These are phyloP conservation scores for Globisporangium nunn DNA, from an alignment of 352 stramenopile species.

Conservation along the genomic window DNA sequence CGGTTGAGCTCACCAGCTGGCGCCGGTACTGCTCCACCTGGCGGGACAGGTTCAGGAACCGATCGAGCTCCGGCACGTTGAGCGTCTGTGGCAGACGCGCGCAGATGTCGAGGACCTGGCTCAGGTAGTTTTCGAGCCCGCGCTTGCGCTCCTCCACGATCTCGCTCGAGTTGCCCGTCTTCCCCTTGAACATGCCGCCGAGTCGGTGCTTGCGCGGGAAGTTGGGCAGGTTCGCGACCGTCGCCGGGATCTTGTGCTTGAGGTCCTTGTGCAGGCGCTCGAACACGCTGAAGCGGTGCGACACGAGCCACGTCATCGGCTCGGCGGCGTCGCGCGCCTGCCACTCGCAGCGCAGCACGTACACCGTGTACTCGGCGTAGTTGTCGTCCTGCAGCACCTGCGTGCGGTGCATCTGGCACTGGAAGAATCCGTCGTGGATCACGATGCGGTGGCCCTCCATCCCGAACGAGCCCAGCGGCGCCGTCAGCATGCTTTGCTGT, in stretches of 20 bases:
- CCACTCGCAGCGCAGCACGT: conserved; percentile 82
- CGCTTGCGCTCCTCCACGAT: conserved; percentile 84
- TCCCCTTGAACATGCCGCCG: conserved; percentile 74
- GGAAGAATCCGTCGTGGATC: conserved; percentile 84
- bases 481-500: conserved; percentile 52
- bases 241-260: conserved; percentile 66
- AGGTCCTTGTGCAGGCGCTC: conserved; percentile 68
- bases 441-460: conserved; percentile 72
- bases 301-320: conserved; percentile 59
- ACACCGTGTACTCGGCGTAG: conserved; percentile 86
- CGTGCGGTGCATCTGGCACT: conserved; percentile 80
- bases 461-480: conserved; percentile 65
- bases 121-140: conserved; percentile 75
- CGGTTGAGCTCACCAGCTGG: conserved; percentile 32
- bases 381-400: conserved; percentile 86
- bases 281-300: conserved; percentile 67
- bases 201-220: conserved; percentile 85
- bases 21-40: conserved; percentile 82
- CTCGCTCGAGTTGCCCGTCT: conserved; percentile 80
- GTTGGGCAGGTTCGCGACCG: conserved; percentile 47
- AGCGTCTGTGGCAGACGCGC: conserved; percentile 72
- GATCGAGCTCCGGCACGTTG: conserved; percentile 79
- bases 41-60: conserved; percentile 82
- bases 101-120: conserved; percentile 78
- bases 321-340: conserved; percentile 52